Evolutionary conservation across 768 basidiomycete species (phyloP).

Genomic region (Mrakia frigida): DNA sequence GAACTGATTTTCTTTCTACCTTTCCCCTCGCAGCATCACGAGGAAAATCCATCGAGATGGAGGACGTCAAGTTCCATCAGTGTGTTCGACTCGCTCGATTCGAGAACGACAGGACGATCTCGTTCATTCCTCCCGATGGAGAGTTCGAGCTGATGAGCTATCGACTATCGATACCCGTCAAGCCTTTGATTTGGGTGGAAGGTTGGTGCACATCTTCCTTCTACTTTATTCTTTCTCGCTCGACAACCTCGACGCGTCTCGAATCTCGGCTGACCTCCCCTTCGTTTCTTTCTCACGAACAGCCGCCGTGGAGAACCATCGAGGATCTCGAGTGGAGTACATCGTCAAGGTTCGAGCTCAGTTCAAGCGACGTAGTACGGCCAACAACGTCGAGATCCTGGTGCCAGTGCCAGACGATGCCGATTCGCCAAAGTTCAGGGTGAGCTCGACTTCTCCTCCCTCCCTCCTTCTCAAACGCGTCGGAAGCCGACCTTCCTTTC

Average conservation of each 20-base stretch:
- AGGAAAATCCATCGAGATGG: conserved; percentile 98
- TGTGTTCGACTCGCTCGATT: conserved; percentile 95
- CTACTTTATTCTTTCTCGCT: neutral
- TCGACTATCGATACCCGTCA: conserved; percentile 91
- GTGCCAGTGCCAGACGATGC: conserved; percentile 99
- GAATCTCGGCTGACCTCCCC: no score
- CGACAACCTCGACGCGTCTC: neutral
- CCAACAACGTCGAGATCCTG: conserved; percentile 97
- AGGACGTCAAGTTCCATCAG: conserved; percentile 99
- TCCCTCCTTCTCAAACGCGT: conserved; percentile 15
- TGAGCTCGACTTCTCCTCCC: conserved; percentile 46
- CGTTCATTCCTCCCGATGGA: conserved; percentile 97
- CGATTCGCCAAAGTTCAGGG: conserved; percentile 93
- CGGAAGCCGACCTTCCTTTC: neutral
- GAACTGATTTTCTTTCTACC: neutral
- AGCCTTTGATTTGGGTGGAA: conserved; percentile 96
- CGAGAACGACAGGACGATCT: conserved; percentile 97
- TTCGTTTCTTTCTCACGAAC: neutral
- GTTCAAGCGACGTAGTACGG: conserved; percentile 92
- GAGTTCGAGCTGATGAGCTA: conserved; percentile 99
- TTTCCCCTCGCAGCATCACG: conserved; percentile 59
- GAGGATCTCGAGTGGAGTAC: conserved; percentile 86
- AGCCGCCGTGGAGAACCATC: conserved; percentile 88
- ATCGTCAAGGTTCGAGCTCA: conserved; percentile 64
- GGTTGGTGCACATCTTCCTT: neutral